A percentile compares a stretch with the other conserved stretches of the same genome.
phyloP scores from a whole-genome alignment of 1,139 yeast genomes.

The Saccharomyces uvarum region DNA sequence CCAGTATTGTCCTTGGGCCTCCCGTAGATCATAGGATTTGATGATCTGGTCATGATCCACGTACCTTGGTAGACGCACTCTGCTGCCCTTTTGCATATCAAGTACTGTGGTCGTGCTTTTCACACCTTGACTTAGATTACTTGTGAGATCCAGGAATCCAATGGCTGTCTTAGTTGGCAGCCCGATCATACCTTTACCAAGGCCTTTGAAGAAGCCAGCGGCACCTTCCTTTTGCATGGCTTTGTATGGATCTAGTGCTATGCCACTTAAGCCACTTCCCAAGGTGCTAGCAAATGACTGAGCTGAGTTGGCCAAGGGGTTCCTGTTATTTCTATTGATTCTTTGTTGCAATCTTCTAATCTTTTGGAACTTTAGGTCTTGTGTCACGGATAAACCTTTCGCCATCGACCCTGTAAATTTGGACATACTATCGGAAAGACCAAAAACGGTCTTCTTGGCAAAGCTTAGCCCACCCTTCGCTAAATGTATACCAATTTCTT shows the following conservation, averaged over 20 bases:
- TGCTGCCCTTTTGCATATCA: slow-evolving; percentile 70
- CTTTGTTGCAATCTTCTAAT: slow-evolving; percentile 65
- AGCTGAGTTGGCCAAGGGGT: slow-evolving; percentile 82
- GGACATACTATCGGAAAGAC: slow-evolving; percentile 86
- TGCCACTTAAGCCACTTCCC: slow-evolving; percentile 80
- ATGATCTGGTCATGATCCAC: slow-evolving; percentile 62
- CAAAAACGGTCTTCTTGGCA: slow-evolving; percentile 89
- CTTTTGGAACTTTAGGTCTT: slow-evolving; percentile 80
- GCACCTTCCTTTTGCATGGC: slow-evolving; percentile 86
- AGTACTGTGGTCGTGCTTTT: slow-evolving; percentile 87
- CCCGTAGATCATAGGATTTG: slow-evolving; percentile 68
- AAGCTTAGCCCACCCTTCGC: slow-evolving; percentile 96
- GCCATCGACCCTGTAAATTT: slow-evolving; percentile 91
- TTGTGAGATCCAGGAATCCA: slow-evolving; percentile 88
- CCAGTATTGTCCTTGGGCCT: slow-evolving; percentile 94
- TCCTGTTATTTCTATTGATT: slow-evolving; percentile 82
- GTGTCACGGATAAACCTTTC: slow-evolving; percentile 83
- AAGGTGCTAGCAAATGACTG: slow-evolving; percentile 81
- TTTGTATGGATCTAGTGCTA: slow-evolving; percentile 83
- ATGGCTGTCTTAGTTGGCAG: slow-evolving; percentile 95
- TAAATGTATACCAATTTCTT: slow-evolving; percentile 86
- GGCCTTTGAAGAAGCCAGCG: slow-evolving; percentile 82
- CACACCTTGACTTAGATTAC: slow-evolving; percentile 89
- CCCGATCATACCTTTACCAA: slow-evolving; percentile 92
- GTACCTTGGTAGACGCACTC: slow-evolving; percentile 75